These are phyloP conservation scores for Diphasiastrum complanatum DNA, from an alignment of 83 land plant species.

Conservation along the genomic window DNA sequence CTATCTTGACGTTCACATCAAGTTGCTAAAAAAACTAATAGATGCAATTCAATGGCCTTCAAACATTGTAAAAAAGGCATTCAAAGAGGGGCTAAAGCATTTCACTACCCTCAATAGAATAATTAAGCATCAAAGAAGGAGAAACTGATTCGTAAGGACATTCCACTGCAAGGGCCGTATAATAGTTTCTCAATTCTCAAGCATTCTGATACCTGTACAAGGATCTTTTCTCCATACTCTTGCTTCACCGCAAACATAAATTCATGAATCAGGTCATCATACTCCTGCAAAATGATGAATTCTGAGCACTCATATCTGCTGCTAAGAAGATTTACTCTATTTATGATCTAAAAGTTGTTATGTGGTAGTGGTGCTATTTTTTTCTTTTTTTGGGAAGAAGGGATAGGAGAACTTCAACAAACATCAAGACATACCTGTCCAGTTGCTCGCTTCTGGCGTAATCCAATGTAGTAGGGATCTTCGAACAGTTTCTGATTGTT, in stretches of 20 bases:
- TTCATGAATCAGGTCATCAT: conserved; percentile 59
- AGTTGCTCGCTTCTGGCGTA: conserved; percentile 63
- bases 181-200: too few relatives aligned
- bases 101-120: too few relatives aligned
- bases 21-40: background rate
- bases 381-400: background rate
- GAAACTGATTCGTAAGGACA: too few relatives aligned
- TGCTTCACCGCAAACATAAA: conserved; percentile 87
- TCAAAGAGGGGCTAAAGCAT: too few relatives aligned
- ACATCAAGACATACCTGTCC: conserved; percentile 51
- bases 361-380: background rate
- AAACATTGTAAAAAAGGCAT: background rate
- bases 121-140: too few relatives aligned
- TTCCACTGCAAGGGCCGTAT: too few relatives aligned
- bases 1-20: too few relatives aligned
- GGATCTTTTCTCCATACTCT: conserved; percentile 76
- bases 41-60: background rate
- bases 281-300: conserved; percentile 40
- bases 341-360: background rate
- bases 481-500: conserved; percentile 48
- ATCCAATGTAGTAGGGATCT: conserved; percentile 84
- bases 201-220: conserved; percentile 60
- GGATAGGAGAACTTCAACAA: background rate
- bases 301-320: background rate
- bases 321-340: background rate